These are phyloP conservation scores for Nigrospora sphaerica DNA, from an alignment of 2,329 filamentous ascomycete species.

Conservation along the genomic window DNA sequence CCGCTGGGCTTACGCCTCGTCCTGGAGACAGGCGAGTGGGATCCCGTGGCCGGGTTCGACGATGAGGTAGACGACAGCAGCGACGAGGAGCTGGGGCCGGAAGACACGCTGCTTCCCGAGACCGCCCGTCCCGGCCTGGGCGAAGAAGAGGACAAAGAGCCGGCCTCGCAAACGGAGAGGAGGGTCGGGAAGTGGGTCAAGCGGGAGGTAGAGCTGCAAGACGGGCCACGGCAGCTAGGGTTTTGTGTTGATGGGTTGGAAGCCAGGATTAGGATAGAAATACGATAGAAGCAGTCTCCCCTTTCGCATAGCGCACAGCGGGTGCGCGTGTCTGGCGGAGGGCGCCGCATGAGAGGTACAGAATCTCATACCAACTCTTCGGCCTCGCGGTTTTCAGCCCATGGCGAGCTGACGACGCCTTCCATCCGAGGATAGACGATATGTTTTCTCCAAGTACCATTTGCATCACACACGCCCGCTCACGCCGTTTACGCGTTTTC, in stretches of 20 bases:
- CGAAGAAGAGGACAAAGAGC: slow-evolving; percentile 9
- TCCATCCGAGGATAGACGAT: too few relatives aligned
- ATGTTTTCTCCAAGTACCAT: too few relatives aligned
- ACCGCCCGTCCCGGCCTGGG: background rate
- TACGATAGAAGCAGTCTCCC: background rate
- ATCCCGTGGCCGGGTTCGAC: slow-evolving; percentile 62
- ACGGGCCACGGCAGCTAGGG: slow-evolving; percentile 74
- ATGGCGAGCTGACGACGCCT: too few relatives aligned
- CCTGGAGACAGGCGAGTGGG: slow-evolving; percentile 90
- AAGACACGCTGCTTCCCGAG: slow-evolving; percentile 13
- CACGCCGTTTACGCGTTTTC: too few relatives aligned
- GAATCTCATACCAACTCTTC: too few relatives aligned
- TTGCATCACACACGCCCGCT: too few relatives aligned
- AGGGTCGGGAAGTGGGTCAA: slow-evolving; percentile 59
- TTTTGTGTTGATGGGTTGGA: slow-evolving; percentile 73
- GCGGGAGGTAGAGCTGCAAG: slow-evolving; percentile 71
- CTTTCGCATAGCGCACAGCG: too few relatives aligned
- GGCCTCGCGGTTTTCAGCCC: too few relatives aligned
- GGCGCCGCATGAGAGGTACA: too few relatives aligned
- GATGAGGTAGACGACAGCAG: slow-evolving; percentile 49
- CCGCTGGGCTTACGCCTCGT: slow-evolving; percentile 62
- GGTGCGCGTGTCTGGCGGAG: too few relatives aligned
- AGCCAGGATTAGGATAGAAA: slow-evolving; percentile 64
- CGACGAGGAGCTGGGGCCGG: slow-evolving; percentile 33
- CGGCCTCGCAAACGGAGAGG: slow-evolving; percentile 12